These are phyloP conservation scores for Claviceps pazoutovae DNA, from an alignment of 2,329 filamentous ascomycete genomes.

Conservation along the genomic window DNA sequence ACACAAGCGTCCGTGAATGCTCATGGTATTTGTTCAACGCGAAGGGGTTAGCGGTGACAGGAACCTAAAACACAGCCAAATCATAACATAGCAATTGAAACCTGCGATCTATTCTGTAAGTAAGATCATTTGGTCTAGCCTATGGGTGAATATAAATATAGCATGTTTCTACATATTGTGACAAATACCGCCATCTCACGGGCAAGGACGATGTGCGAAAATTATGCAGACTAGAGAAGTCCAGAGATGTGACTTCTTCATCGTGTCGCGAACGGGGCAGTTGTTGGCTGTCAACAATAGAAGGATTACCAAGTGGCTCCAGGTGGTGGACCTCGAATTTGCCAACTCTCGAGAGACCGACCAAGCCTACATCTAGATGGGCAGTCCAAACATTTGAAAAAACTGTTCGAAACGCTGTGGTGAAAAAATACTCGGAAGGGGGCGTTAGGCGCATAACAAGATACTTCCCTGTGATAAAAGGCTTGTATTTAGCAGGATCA, in stretches of 20 bases:
- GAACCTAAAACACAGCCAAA: not conserved
- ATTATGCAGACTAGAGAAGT: not conserved
- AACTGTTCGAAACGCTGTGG: no score
- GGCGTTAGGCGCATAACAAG: not conserved
- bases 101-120: not conserved
- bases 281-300: not conserved
- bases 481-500: not conserved
- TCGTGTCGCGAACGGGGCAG: not conserved
- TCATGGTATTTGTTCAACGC: not conserved
- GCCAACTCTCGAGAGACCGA: no score
- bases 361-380: not conserved
- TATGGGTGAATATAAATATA: not conserved
- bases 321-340: not conserved
- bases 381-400: not conserved
- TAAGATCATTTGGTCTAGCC: not conserved
- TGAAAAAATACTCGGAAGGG: not conserved
- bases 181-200: not conserved
- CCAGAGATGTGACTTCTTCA: not conserved
- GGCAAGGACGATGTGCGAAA: not conserved
- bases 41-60: not conserved
- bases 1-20: not conserved
- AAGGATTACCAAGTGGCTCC: not conserved
- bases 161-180: not conserved
- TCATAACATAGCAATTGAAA: not conserved
- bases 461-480: not conserved